Base-by-base conservation (phyloP, 2,329 filamentous ascomycete genomes). In the Trichoderma oligosporum region DNA sequence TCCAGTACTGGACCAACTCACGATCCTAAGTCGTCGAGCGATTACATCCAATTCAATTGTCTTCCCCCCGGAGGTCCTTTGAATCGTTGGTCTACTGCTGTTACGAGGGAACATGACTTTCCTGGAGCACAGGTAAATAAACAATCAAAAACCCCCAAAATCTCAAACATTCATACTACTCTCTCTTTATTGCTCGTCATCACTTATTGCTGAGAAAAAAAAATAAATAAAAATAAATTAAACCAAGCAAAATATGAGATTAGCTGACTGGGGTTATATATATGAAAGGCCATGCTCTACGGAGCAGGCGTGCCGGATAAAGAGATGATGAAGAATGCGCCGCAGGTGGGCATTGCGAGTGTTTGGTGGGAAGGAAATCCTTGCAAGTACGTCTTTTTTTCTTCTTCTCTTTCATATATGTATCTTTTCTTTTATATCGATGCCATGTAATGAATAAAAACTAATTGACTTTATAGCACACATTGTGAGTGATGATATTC, bases 331-430 rank as follows among this genome's bases (percentile, higher is more conserved):
- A 92, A 93, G 74, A 93, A 82, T 57, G 88, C 88, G 53, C 90
- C 93, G 11, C 93, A 97, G 62, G 89, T 97, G 24, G 93, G 93
- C 58, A 84, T 97, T 68, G 88, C 91, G 7, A 91, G 88, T 4
- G 89, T 97, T 4, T 97, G 92, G 92, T 97, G 92, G 92, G 91
- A 97, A 74, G 93, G 93, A 25, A 97, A 97, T 70, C 90, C 93
- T 35, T 97, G 92, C 84, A 96, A 96, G 86, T 89, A 73, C 75
- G 86, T 80, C 14, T 31, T 0, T n/a, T n/a, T n/a, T n/a, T n/a
- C n/a, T n/a, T n/a, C n/a, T n/a, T n/a, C n/a, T n/a, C n/a, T n/a
- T n/a, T n/a, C n/a, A n/a, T n/a, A n/a, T n/a, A n/a, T n/a, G n/a
- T n/a, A n/a, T n/a, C n/a, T n/a, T n/a, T n/a, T n/a, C n/a, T n/a